Evolutionary conservation across 306 rosid species (phyloP).

Genomic region (Macrotyloma uniflorum): DNA sequence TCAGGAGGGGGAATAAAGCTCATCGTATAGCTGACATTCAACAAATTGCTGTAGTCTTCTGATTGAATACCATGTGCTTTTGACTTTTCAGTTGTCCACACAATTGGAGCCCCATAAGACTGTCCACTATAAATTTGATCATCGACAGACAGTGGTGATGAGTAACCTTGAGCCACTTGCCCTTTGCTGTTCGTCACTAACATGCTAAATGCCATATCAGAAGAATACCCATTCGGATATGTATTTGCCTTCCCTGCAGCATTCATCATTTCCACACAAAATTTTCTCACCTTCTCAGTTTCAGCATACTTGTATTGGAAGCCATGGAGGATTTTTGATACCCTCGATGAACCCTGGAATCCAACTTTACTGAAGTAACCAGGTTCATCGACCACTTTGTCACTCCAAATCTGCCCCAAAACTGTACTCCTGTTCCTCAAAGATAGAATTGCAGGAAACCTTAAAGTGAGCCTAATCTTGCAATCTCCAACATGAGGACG

Average conservation of each 20-base stretch:
- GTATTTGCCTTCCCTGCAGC: constrained; percentile 51
- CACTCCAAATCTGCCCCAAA: constrained; percentile 74
- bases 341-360: constrained; percentile 46
- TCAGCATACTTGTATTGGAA: constrained; percentile 64
- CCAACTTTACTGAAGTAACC: constrained; percentile 62
- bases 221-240: constrained; percentile 68
- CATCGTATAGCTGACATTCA: constrained; percentile 69
- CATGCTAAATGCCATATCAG: constrained; percentile 71
- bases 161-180: constrained; percentile 63
- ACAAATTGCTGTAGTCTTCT: constrained; percentile 28
- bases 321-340: constrained; percentile 38
- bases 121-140: constrained; percentile 46
- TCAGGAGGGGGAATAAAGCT: constrained; percentile 47
- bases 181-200: constrained; percentile 60
- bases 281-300: constrained; percentile 44
- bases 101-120: constrained; percentile 38
- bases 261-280: constrained; percentile 52
- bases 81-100: constrained; percentile 13
- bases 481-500: constrained; percentile 79
- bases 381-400: constrained; percentile 48
- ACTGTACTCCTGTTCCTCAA: constrained; percentile 62
- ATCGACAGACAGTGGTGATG: constrained; percentile 62
- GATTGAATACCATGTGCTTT: constrained; percentile 24
- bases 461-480: constrained; percentile 54
- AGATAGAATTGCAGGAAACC: constrained; percentile 60